Conservation (phyloP, 805 yeast species). For the Candida golubevii region DNA sequence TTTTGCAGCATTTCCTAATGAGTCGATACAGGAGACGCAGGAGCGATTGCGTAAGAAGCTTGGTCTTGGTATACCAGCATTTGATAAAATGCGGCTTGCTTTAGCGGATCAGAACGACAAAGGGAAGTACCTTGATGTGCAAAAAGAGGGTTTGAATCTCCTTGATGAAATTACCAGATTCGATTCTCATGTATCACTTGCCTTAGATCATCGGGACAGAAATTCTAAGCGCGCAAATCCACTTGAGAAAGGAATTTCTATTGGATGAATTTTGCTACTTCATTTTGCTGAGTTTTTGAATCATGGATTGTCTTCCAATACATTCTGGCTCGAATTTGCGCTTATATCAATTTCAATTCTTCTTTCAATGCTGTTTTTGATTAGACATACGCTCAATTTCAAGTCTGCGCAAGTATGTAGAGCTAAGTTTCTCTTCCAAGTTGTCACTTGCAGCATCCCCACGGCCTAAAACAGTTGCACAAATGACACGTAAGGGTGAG, state of each 20-base stretch:
- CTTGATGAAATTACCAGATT: conserved; percentile 46
- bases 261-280: conserved; percentile 18
- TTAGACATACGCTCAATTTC: conserved; percentile 6
- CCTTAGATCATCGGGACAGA: conserved; percentile 86
- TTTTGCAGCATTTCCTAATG: conserved; percentile 67
- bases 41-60: conserved; percentile 62
- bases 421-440: conserved; percentile 75
- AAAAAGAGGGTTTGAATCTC: conserved; percentile 51
- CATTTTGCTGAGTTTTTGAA: too few species aligned
- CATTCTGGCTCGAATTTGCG: too few species aligned
- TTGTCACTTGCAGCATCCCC: conserved; percentile 34
- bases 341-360: too few species aligned
- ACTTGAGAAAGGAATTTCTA: conserved; percentile 42
- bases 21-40: conserved; percentile 57
- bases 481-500: conserved; percentile 36
- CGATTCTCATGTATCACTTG: conserved; percentile 51
- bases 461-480: conserved; percentile 58
- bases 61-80: conserved; percentile 77
- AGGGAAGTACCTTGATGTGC: conserved; percentile 42
- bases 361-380: too few species aligned
- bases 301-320: too few species aligned
- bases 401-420: conserved; percentile 65
- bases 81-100: conserved; percentile 69
- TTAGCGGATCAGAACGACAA: conserved; percentile 42
- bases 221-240: conserved; percentile 40